Percentiles rank a stretch among this genome's conserved stretches.
phyloP scores from a whole-genome alignment of 2,329 filamentous ascomycete genomes.

The Microsporum ferrugineum region DNA sequence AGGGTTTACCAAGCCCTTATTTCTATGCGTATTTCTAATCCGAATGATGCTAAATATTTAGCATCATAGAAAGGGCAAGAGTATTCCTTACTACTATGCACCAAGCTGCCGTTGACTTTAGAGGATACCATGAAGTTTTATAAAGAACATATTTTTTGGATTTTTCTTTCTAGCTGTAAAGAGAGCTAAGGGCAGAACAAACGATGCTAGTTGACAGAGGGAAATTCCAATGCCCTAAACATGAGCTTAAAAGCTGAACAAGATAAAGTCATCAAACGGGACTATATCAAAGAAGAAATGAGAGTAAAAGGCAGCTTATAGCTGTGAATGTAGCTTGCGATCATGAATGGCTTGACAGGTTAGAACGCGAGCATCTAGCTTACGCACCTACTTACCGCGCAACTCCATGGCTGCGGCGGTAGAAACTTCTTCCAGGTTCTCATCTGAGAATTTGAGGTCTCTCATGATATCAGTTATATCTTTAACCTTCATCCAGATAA shows the following conservation, averaged over 20 bases:
- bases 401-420: conserved; percentile 5
- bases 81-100: not conserved
- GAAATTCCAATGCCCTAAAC: not conserved
- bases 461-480: conserved; percentile 69
- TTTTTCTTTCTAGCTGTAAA: not conserved
- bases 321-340: not conserved
- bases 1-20: not conserved
- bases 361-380: not conserved
- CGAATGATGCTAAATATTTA: not conserved
- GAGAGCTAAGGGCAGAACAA: not conserved
- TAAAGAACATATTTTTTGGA: not conserved
- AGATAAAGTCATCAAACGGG: not conserved
- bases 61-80: not conserved
- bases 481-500: conserved; percentile 67
- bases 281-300: not conserved
- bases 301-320: not conserved
- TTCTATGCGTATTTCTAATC: not conserved
- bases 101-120: not conserved
- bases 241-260: not conserved
- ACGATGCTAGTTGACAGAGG: not conserved
- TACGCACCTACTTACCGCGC: not conserved
- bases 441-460: conserved; percentile 74
- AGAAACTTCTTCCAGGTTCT: conserved; percentile 60
- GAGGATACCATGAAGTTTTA: not conserved
- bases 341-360: not conserved